Base-by-base conservation (phyloP, 2,329 filamentous ascomycete species). In the Penicillium capsulatum region DNA sequence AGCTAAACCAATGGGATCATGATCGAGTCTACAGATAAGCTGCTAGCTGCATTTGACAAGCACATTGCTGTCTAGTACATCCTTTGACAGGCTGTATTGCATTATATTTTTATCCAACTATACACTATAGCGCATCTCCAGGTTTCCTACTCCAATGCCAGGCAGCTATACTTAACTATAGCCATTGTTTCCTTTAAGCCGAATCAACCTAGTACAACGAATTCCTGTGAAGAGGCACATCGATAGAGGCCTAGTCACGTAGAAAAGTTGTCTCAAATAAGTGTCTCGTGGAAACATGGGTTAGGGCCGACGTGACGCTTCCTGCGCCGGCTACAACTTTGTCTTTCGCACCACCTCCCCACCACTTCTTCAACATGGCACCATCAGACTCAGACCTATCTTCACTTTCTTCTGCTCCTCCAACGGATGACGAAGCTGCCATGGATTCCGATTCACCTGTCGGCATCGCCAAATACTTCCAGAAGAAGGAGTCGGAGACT, bases 371-470 rank as follows among this genome's bases (percentile, higher is more conserved):
- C 40, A 64, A 44, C 51, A 68, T 68, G 63, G 61, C 64, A 36
- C 74, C 75, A 66, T 73, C 71, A 45, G 77, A 78, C 55, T 75
- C 74, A 28, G 77, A 79, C 44, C 72, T 75, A 28, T 76, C 75
- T 17, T 73, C 72, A 16, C 66, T 81, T 34, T 81, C 78, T 22
- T 79, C 78, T 34, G 72, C 75, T 32, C 75, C 76, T 10, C 72
- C 76, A 15, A 74, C 73, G 28, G 77, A 81, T 53, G 77, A 82
- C 55, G 79, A 81, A 54, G 59, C 63, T 45, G 57, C 60, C 11
- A 63, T 63, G 46, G 60, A 63, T 34, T 53, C 68, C 38, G 64
- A 69, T 33, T 61, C 66, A 48, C 60, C 60, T 20, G 57, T 61
- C 20, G 69, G 66, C 27, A 65, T 73, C 40, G 58, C 65, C 38